Base-by-base conservation (phyloP, 768 basidiomycete genomes). In the Kwoniella sp. region DNA sequence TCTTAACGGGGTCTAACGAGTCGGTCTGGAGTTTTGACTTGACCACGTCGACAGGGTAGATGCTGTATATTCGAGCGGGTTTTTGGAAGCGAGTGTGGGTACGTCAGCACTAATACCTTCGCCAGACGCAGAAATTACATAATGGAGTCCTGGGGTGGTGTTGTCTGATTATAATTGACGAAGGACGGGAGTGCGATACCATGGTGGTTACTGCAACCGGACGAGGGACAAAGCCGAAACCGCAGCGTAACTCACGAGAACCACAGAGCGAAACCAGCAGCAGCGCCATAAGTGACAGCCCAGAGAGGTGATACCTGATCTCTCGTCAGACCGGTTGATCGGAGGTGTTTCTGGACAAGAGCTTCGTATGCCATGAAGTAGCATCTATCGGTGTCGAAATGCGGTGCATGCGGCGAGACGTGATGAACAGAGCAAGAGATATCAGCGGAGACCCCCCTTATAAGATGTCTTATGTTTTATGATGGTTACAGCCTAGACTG, bases 21-120 rank as follows among this genome's bases (percentile, higher is more conserved):
- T 97, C 95, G 0, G 94, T 96, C 82, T 98, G 95, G 85, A 97
- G 90, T 58, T 93, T 87, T 28, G 92, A 92, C 78, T 98, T 98
- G 76, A 97, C 87, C 86, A 96, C 91, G 81, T 96, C 93, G 80
- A 94, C 89, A 17, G 93, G 93, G 83, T 95, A 95, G 83, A 93
- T 93, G 11, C 92, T 83, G n/a, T n/a, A n/a, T n/a, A n/a, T n/a
- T n/a, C n/a, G n/a, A n/a, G n/a, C n/a, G n/a, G n/a, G n/a, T n/a
- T 29, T 20, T 25, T 30, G 22, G 56, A 15, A 23, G 25, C 25
- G 34, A 38, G n/a, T n/a, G 38, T 9, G 30, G 15, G 11, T 52
- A 11, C 8, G 50, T 52, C 9, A n/a, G n/a, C 56, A 61, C n/a
- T n/a, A n/a, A n/a, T n/a, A n/a, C n/a, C n/a, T n/a, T n/a, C n/a